These are phyloP conservation scores for Casuarina equisetifolia DNA, from an alignment of 306 rosid species.

Conservation along the genomic window DNA sequence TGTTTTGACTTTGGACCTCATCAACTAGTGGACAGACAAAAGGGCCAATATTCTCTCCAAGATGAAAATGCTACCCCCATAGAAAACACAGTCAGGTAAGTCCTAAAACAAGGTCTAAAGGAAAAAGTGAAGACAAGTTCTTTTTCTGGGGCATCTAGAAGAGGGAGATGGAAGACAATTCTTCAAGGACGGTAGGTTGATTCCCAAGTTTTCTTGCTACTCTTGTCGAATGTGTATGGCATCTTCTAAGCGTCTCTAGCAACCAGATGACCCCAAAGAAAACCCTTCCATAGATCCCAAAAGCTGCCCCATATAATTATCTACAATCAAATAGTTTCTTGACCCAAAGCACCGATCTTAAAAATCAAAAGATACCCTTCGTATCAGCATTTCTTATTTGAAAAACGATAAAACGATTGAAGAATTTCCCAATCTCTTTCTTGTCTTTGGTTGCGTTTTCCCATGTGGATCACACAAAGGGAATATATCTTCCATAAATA, in stretches of 20 bases:
- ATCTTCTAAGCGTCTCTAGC: slow-evolving; percentile 60
- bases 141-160: slow-evolving; percentile 21
- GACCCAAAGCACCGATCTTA: slow-evolving; percentile 48
- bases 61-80: not conserved
- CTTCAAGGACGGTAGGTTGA: slow-evolving; percentile 69
- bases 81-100: slow-evolving; percentile 11
- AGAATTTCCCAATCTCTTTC: slow-evolving; percentile 15
- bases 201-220: slow-evolving; percentile 64
- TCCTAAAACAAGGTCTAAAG: slow-evolving; percentile 35
- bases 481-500: slow-evolving; percentile 25
- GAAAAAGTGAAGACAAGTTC: not conserved
- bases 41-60: not conserved
- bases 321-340: slow-evolving; percentile 44
- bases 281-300: slow-evolving; percentile 34
- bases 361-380: slow-evolving; percentile 65
- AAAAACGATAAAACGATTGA: not conserved
- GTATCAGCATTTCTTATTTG: slow-evolving; percentile 39
- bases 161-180: slow-evolving; percentile 31
- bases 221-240: slow-evolving; percentile 64
- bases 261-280: slow-evolving; percentile 42
- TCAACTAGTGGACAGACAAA: slow-evolving; percentile 15
- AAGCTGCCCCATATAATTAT: slow-evolving; percentile 30
- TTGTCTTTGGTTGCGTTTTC: slow-evolving; percentile 40
- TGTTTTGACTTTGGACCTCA: not conserved
- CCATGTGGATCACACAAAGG: slow-evolving; percentile 30